Base-by-base conservation (phyloP, 78 protist genomes). In the Emiliania huxleyi region DNA sequence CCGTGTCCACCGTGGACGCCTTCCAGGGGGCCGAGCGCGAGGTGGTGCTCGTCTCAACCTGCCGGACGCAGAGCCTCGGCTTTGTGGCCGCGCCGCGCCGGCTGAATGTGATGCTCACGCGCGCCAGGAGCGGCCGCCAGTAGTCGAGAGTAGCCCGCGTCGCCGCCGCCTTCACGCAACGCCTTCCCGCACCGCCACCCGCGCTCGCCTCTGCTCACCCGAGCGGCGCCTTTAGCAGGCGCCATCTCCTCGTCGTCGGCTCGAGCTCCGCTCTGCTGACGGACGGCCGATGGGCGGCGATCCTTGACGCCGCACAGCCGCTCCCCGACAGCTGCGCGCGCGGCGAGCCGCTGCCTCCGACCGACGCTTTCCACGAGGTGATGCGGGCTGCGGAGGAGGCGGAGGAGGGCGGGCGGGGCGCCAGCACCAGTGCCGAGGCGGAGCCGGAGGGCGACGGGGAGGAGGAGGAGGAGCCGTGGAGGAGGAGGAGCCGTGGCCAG, bases 21-120 rank as follows among this genome's bases (percentile, higher is more conserved):
- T 91, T 91, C 71, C 93, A 91, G n/a, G 89, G 89, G 8, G 87
- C 49, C n/a, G 49, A 77, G 46, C 87, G 87, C 21, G 89, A 81
- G 19, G 49, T 45, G 69, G 18, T 81, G 2, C 18, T 81, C 21
- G 37, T 81, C 35, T 44, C 46, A 8, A 45, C 89, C 18, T 25
- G 37, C 18, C 73, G 62, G 22, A 91, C 77, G 23, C 23, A 87
- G 21, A 26, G 22, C 40, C 75, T 55, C 35, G 84, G 43, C n/a
- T 93, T 89, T 81, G 25, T 89, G 21, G 90, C 21, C 22, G 2
- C 3, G 23, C 79, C 93, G 21, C 42, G 35, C 42, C 91, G 95
- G 37, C 69, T 93, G 29, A 93, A 93, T 49, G 95, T 93, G 49
- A 77, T 91, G 19, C 4, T 93, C 45, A 93, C 95, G 22, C 69